phyloP scores from a whole-genome alignment of 495 filamentous ascomycete species.

The Xylaria telfairii region DNA sequence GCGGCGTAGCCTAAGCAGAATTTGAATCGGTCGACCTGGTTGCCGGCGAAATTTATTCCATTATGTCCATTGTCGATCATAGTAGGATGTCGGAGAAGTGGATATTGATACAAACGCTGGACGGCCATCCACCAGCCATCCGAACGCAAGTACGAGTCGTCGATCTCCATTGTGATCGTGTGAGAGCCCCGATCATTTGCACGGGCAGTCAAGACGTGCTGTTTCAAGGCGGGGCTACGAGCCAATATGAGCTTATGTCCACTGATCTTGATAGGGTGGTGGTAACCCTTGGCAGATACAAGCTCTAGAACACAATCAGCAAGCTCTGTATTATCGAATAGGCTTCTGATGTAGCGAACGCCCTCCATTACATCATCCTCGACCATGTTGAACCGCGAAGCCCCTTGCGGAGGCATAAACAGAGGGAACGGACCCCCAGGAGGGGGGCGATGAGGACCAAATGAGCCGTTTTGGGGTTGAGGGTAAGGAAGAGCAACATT shows the following conservation, averaged over 20 bases:
- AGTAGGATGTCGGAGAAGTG: conserved; percentile 39
- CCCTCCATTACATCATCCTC: conserved; percentile 45
- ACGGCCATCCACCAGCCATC: conserved; percentile 56
- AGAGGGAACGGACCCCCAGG: conserved; percentile 29
- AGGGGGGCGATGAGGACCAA: conserved; percentile 35
- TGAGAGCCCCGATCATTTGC: conserved; percentile 35
- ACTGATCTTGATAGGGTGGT: conserved; percentile 46
- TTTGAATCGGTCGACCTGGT: conserved; percentile 47
- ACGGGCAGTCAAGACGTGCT: conserved; percentile 37
- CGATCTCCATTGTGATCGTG: conserved; percentile 50
- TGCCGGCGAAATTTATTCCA: conserved; percentile 35
- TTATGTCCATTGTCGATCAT: conserved; percentile 28
- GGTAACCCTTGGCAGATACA: conserved; percentile 44
- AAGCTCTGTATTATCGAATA: conserved; percentile 49
- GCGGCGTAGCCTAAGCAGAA: conserved; percentile 60
- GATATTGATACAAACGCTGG: conserved; percentile 56
- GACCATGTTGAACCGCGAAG: conserved; percentile 24
- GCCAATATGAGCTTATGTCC: conserved; percentile 60
- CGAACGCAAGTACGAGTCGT: conserved; percentile 55
- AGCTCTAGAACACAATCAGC: conserved; percentile 59
- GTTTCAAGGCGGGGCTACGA: conserved; percentile 54
- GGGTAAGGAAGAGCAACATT: conserved; percentile 38
- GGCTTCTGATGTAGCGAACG: conserved; percentile 43
- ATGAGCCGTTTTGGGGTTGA: conserved; percentile 42
- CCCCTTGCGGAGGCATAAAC: conserved; percentile 31